These are phyloP conservation scores for Atractiella rhizophila DNA, from an alignment of 768 basidiomycete genomes.

Conservation along the genomic window DNA sequence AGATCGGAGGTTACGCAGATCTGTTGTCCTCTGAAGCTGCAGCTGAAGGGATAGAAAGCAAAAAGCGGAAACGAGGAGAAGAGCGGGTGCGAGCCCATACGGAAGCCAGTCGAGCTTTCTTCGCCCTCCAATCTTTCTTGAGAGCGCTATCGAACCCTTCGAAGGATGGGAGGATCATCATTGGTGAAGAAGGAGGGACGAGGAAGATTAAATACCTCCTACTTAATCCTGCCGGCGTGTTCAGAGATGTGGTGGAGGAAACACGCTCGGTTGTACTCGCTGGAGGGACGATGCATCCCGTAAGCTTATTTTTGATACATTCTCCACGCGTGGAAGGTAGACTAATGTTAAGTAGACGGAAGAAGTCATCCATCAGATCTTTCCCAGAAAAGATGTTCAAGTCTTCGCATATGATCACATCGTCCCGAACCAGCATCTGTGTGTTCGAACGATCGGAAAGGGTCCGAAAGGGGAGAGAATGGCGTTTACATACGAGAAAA, in stretches of 20 bases:
- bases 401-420: conserved; percentile 74
- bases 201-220: conserved; percentile 62
- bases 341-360: conserved; percentile 19
- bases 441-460: conserved; percentile 25
- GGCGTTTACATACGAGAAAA: conserved; percentile 55
- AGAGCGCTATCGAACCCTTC: conserved; percentile 39
- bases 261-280: conserved; percentile 71
- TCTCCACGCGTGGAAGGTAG: not conserved
- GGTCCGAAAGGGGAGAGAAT: conserved; percentile 21
- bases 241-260: conserved; percentile 52
- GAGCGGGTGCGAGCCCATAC: not conserved
- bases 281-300: conserved; percentile 97
- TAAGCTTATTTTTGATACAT: conserved; percentile 26
- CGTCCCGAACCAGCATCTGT: conserved; percentile 53
- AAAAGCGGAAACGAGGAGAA: not conserved
- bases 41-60: conserved; percentile 27
- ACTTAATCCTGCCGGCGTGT: conserved; percentile 68
- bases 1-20: conserved; percentile 65
- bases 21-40: conserved; percentile 14
- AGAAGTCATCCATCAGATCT: conserved; percentile 61
- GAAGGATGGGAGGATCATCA: conserved; percentile 2
- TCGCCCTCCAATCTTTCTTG: conserved; percentile 51
- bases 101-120: conserved; percentile 29
- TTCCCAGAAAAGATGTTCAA: conserved; percentile 28
- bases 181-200: not conserved